Evolutionary conservation across 768 basidiomycete species (phyloP), one percentile per base, ranked within the genome.

Genomic region (Artomyces pyxidatus): DNA sequence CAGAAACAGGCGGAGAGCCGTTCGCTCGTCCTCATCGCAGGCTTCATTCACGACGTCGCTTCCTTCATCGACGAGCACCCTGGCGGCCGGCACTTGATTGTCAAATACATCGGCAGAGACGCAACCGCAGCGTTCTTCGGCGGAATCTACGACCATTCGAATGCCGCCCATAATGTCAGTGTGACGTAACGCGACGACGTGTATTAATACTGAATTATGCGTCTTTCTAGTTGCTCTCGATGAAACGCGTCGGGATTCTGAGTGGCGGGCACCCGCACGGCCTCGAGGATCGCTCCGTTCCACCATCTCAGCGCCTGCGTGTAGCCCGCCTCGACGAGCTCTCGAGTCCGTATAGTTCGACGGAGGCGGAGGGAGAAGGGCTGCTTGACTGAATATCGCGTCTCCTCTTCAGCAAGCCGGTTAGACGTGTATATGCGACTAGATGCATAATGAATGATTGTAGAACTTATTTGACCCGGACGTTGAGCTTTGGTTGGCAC

Each of bases 41-140:
- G 93, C 14, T 93, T 91, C 72, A 94, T 96, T 47, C 93, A 95
- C 62, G 93, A 95, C 50, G 83, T 90, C 38, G 74, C 82, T 0
- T 68, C 74, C 16, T 96, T 95, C 70, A 76, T 87, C 50, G 86
- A 92, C 37, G 89, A 95, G 54, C 92, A 96, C 62, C 93, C 93
- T 3, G 92, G 93, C 57, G 93, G 93, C 14, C 80, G 83, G 3
- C 88, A 93, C 61, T 69, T 91, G 25, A 69, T 96, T 50, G 77
- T 81, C 57, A 87, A 88, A 65, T 76, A 85, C 64, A 86, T 93
- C 58, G 93, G 93, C 49, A 88, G 80, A 63, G 93, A 95, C 59
- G 92, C 87, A 2, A 91, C 91, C 3, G 88, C 89, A 0, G 90
- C 92, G 6, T 96, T 95, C 75, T 93, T 95, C 60, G 93, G 93